Evolutionary conservation across 2,329 filamentous ascomycete genomes (phyloP), one percentile per base, ranked within the genome.

Genomic region (Neonectria sp.): DNA sequence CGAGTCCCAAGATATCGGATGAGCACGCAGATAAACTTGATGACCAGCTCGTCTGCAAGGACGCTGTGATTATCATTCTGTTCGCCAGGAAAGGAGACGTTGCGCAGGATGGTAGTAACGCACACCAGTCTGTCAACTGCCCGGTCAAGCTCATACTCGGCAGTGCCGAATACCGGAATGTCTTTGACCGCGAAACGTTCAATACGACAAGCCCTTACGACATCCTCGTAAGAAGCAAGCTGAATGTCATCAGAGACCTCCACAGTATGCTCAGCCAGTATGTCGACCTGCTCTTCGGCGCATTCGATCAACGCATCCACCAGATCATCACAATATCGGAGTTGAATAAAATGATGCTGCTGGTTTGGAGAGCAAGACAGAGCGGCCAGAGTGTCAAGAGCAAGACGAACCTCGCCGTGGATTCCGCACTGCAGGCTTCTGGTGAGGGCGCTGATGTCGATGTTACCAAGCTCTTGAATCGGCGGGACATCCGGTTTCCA

Each of bases 341-440:
- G 83, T 48, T 90, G 86, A 24, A 91, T 82, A 48, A 91, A 89
- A 21, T 95, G 85, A 21, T 95, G 85, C n/a, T 95, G 85, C n/a
- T 92, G 86, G 5, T 88, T 85, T 60, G 88, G 88, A 3, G 93
- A 94, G 15, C 82, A 79, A 3, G 86, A 85, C 13, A 96, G 86
- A 24, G 89, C 90, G 11, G 90, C 91, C 40, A 99, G 84, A 0
- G 93, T 94, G 79, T 98, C 96, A 51, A 99, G 84, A 3, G 95
- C 95, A 68, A 97, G 83, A 11, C 95, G 91, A n/a, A 97, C 92
- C 81, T 99, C 96, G 6, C 91, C 91, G 74, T 95, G 92, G 49
- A 98, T 93, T 1, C 95, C 95, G 61, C 93, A 97, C 77, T 97
- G 95, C 43, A 99, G 84, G 75, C 94, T 95, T 84, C 95, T 92